These are phyloP conservation scores for Rhodamnia rubescens DNA, from an alignment of 345 rosid genomes.

Conservation along the genomic window DNA sequence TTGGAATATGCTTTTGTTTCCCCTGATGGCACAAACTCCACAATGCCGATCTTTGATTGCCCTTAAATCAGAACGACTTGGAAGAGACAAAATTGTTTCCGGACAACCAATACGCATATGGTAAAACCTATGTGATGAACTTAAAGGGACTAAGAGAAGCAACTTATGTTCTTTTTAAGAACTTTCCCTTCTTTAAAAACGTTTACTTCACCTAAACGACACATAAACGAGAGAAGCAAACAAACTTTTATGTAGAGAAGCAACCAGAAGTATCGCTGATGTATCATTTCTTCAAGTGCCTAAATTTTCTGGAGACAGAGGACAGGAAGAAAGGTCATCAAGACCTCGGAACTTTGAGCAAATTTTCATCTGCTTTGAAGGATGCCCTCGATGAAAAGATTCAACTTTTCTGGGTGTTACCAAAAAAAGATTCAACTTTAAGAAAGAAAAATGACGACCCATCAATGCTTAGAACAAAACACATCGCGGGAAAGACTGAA, in stretches of 20 bases:
- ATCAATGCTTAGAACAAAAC: neutral
- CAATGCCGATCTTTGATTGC: neutral
- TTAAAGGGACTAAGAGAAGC: neutral
- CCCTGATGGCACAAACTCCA: neutral
- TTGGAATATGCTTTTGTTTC: neutral
- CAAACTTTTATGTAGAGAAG: neutral
- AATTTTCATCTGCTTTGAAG: neutral
- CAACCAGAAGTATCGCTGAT: neutral
- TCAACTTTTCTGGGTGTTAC: neutral
- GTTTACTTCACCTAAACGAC: neutral
- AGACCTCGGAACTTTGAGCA: neutral
- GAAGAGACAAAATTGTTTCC: neutral
- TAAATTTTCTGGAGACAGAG: neutral
- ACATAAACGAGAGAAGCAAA: neutral
- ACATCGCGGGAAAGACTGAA: neutral
- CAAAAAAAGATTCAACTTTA: neutral
- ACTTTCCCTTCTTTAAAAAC: neutral
- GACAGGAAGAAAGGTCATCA: neutral
- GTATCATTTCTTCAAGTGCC: neutral
- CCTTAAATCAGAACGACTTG: neutral
- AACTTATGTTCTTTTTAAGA: neutral
- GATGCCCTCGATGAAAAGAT: neutral
- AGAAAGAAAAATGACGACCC: neutral
- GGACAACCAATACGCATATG: neutral
- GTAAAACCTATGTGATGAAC: neutral